Percentiles rank a stretch among this genome's conserved stretches.
These are phyloP conservation scores for Hordeum pubiflorum DNA, from an alignment of 202 grass and related monocot genomes.

Conservation along the genomic window DNA sequence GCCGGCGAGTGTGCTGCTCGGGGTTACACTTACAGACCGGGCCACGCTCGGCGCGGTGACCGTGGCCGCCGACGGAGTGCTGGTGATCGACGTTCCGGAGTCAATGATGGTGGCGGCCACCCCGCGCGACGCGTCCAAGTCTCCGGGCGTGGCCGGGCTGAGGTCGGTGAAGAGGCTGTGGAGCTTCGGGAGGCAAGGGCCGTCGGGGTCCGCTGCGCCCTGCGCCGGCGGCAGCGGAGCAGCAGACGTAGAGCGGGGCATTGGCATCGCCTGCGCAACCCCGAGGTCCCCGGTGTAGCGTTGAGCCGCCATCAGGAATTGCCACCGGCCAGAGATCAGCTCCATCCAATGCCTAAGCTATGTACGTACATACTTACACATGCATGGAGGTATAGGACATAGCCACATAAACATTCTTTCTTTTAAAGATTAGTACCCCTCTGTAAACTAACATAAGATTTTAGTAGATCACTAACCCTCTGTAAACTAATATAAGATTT, in stretches of 20 bases:
- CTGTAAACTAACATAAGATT: too few species aligned
- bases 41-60: neutral
- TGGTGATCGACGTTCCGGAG: constrained; percentile 27
- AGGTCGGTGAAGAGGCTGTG: constrained; percentile 24
- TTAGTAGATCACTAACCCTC: too few species aligned
- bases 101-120: neutral
- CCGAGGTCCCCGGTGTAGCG: too few species aligned
- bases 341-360: neutral
- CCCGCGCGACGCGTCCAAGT: neutral
- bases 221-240: neutral
- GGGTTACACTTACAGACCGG: neutral
- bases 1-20: neutral
- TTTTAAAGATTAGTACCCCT: too few species aligned
- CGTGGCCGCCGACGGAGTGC: neutral
- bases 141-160: neutral
- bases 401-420: neutral
- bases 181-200: constrained; percentile 26
- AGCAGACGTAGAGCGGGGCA: neutral
- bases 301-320: neutral
- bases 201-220: neutral
- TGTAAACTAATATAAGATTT: too few species aligned
- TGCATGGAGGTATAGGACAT: neutral
- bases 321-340: neutral
- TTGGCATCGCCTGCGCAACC: neutral
- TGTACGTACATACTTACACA: neutral